These are phyloP conservation scores for Eragrostis curvula DNA, from an alignment of 176 grass and related monocot species.

Conservation along the genomic window DNA sequence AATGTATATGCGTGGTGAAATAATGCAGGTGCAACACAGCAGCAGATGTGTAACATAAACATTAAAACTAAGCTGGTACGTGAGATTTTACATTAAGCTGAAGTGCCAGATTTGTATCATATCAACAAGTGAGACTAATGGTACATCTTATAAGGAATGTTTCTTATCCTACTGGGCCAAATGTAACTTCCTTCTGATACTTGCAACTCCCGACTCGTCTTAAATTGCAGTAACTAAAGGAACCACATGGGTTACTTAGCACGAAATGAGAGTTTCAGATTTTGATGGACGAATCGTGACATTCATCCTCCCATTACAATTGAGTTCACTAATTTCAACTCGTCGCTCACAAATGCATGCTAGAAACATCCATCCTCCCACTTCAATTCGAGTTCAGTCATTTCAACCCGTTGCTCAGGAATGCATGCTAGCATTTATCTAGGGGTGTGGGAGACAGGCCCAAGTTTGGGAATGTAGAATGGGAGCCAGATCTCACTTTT, in stretches of 20 bases:
- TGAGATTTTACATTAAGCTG: conserved; percentile 16
- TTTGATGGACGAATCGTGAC: background rate
- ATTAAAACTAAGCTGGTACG: background rate
- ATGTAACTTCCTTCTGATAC: conserved; percentile 18
- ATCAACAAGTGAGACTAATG: background rate
- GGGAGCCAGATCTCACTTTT: conserved; percentile 43
- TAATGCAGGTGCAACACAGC: background rate
- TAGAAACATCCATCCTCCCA: background rate
- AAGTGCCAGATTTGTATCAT: background rate
- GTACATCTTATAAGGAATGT: no score
- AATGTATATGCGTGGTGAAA: background rate
- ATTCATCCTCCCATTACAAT: conserved; percentile 19
- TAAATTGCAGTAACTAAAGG: background rate
- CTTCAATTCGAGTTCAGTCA: background rate
- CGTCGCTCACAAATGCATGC: background rate
- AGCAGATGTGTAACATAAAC: no score
- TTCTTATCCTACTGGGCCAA: no score
- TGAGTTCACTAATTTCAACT: background rate
- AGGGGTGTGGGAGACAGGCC: background rate
- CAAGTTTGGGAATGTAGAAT: background rate
- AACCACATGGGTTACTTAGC: background rate
- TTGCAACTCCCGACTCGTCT: conserved; percentile 5
- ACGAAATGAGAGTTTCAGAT: background rate
- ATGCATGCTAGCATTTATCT: background rate
- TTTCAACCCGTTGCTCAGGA: background rate